Evolutionary conservation across 176 grass and related monocot species (phyloP).

Genomic region (Puccinellia tenuiflora): DNA sequence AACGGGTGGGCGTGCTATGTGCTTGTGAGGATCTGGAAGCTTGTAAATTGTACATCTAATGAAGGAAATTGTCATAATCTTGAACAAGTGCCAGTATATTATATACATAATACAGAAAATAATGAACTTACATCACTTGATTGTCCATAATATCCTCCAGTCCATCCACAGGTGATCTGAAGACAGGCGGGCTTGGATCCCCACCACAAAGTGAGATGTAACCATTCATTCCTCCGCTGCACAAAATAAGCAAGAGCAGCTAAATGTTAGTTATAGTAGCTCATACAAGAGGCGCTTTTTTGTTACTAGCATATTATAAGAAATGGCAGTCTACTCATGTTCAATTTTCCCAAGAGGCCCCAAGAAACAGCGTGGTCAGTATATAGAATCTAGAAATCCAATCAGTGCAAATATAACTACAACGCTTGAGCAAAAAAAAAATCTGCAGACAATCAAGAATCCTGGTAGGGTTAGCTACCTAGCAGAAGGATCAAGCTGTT

Average conservation of each 20-base stretch:
- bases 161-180: constrained; percentile 82
- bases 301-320: not conserved
- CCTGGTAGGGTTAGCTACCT: constrained; percentile 46
- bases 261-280: not conserved
- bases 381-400: not conserved
- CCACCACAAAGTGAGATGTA: constrained; percentile 85
- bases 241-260: constrained; percentile 24
- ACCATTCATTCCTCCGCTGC: constrained; percentile 97
- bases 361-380: not conserved
- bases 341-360: not conserved
- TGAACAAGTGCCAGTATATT: constrained; percentile 14
- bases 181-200: constrained; percentile 82
- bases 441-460: constrained; percentile 17
- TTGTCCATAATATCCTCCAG: constrained; percentile 89
- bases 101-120: not conserved
- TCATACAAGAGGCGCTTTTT: not conserved
- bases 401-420: not conserved
- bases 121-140: constrained; percentile 90
- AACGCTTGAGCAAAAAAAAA: not conserved
- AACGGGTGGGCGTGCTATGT: constrained; percentile 66
- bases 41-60: constrained; percentile 88
- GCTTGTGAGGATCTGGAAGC: constrained; percentile 87
- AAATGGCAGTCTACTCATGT: constrained; percentile 7
- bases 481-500: constrained; percentile 75
- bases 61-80: constrained; percentile 18